Evolutionary conservation across 371 early-diverging fungal species (phyloP), one percentile per base, ranked within the genome.

Genomic region (Mucor sp.): DNA sequence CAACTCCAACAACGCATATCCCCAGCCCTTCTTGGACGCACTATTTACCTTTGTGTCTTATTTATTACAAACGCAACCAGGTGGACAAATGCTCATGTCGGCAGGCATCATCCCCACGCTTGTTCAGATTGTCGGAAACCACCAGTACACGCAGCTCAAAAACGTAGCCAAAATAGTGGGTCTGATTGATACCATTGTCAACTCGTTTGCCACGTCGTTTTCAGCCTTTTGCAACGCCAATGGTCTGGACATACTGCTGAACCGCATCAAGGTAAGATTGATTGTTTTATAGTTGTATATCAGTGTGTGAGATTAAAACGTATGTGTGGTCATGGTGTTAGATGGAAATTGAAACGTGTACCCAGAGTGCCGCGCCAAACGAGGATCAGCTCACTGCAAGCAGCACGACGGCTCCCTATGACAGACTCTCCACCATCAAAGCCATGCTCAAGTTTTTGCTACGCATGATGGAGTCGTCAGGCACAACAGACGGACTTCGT

Each of bases 391-490:
- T 44, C 44, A 44, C 23, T 25, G 23, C 50, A 50, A 50, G 25
- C 11, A 37, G 14, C 37, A 66, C 59, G 2, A 66, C 58, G 1
- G 77, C 81, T 7, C 85, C 86, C n/a, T 79, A 86, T 62, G 88
- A 89, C 65, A 70, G 84, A 62, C 70, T 86, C 3, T 85, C 89
- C 0, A 75, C 95, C 53, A 75, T 97, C 28, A 94, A 97, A 60
- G 86, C 94, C n/a, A 86, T 96, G 86, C 84, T 98, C 63, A 93
- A 95, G 79, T 90, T 96, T 67, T 78, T 96, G n/a, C 82, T 93
- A n/a, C 95, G 95, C 66, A 89, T 97, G 91, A 89, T 97, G 91
- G 95, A 96, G 78, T 89, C 92, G 6, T 83, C 91, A 2, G 94
- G 93, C 25, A 90, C 90, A 17, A 89, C 90, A 6, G 97, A 96